These are phyloP conservation scores for Rutstroemia sp. DNA, from an alignment of 2,329 filamentous ascomycete species.

Conservation along the genomic window DNA sequence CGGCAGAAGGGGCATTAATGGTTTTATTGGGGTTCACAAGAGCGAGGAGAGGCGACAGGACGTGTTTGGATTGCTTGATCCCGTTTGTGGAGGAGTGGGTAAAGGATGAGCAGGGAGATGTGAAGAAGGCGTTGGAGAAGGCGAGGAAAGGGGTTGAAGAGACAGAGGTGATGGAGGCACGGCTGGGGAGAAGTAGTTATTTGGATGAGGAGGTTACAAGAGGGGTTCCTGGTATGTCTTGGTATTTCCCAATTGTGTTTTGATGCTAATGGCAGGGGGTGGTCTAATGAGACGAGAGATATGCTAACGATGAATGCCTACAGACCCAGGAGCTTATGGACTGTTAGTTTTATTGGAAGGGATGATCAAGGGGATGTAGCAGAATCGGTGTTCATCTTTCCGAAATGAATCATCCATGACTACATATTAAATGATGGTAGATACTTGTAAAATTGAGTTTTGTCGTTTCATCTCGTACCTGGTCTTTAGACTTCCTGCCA, in stretches of 20 bases:
- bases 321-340: conserved; percentile 47
- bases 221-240: conserved; percentile 35
- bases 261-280: neutral
- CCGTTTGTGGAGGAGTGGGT: conserved; percentile 28
- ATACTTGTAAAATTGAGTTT: too few relatives aligned
- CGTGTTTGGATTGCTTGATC: conserved; percentile 29
- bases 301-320: neutral
- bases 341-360: conserved; percentile 31
- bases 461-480: too few relatives aligned
- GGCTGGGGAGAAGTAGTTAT: conserved; percentile 46
- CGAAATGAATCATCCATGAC: too few relatives aligned
- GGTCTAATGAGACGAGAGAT: too few relatives aligned
- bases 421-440: too few relatives aligned
- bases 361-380: conserved; percentile 12
- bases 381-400: too few relatives aligned
- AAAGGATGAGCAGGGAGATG: conserved; percentile 31
- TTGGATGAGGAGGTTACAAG: conserved; percentile 41
- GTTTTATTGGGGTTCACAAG: conserved; percentile 24
- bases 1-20: conserved; percentile 6
- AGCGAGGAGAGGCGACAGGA: conserved; percentile 27
- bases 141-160: conserved; percentile 41
- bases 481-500: too few relatives aligned
- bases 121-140: conserved; percentile 39
- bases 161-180: conserved; percentile 48
- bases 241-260: neutral